These are phyloP conservation scores for Aspergillus transmontanensis DNA, from an alignment of 2,329 filamentous ascomycete genomes.

Conservation along the genomic window DNA sequence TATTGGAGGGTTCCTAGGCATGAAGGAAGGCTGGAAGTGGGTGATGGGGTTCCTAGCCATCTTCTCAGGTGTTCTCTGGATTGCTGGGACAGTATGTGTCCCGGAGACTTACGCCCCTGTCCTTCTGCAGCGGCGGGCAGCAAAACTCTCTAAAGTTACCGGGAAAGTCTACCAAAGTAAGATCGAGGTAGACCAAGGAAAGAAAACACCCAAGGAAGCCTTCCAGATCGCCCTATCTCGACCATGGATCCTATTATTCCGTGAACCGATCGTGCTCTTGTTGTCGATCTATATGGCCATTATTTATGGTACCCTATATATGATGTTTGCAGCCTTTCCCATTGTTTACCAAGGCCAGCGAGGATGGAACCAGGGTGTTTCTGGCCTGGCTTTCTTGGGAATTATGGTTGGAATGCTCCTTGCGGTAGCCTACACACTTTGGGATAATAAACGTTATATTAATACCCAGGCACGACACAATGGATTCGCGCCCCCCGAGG, in stretches of 20 bases:
- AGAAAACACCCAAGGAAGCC: constrained; percentile 19
- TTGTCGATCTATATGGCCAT: constrained; percentile 50
- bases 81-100: constrained; percentile 21
- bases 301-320: constrained; percentile 51
- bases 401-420: constrained; percentile 40
- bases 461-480: constrained; percentile 7
- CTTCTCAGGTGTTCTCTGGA: constrained; percentile 61
- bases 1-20: constrained; percentile 64
- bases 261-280: constrained; percentile 50
- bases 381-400: constrained; percentile 48
- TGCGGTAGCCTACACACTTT: constrained; percentile 39
- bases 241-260: constrained; percentile 48
- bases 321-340: constrained; percentile 52
- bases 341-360: constrained; percentile 48
- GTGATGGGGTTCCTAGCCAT: constrained; percentile 62
- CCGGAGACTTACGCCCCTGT: constrained; percentile 47
- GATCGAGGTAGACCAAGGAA: constrained; percentile 15
- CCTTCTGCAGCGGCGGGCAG: constrained; percentile 50
- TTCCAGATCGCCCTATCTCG: constrained; percentile 48
- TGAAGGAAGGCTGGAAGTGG: constrained; percentile 67
- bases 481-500: constrained; percentile 20
- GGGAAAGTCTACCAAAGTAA: constrained; percentile 48
- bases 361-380: constrained; percentile 45
- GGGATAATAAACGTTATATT: constrained; percentile 30
- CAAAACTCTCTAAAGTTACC: constrained; percentile 47